These are phyloP conservation scores for Bombardia bombarda DNA, from an alignment of 495 filamentous ascomycete genomes.

Conservation along the genomic window DNA sequence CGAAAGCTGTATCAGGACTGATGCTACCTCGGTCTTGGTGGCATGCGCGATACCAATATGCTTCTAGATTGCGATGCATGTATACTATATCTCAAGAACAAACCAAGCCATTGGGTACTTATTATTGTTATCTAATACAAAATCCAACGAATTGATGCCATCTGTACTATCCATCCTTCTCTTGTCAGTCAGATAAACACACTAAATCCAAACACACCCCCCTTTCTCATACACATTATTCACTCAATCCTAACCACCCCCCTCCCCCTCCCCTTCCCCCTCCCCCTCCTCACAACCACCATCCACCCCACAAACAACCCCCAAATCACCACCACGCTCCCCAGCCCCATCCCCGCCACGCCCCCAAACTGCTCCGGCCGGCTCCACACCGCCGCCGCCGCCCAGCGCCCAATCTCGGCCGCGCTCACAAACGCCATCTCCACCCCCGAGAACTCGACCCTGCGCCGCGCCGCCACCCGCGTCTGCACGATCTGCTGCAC, in stretches of 20 bases:
- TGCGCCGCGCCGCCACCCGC: constrained; percentile 12
- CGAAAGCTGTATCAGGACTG: too few relatives aligned
- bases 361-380: constrained; percentile 23
- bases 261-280: background rate
- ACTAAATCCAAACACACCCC: too few relatives aligned
- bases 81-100: too few relatives aligned
- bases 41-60: too few relatives aligned
- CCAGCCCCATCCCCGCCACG: constrained; percentile 18
- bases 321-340: constrained; percentile 17
- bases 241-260: background rate
- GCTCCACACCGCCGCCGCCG: constrained; percentile 18
- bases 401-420: constrained; percentile 23
- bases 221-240: too few relatives aligned
- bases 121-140: too few relatives aligned
- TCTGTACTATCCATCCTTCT: too few relatives aligned
- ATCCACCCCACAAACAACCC: constrained; percentile 25
- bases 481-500: constrained; percentile 31
- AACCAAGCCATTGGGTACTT: too few relatives aligned
- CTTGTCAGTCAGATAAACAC: too few relatives aligned
- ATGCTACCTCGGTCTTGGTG: too few relatives aligned
- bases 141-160: too few relatives aligned
- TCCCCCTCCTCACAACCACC: constrained; percentile 4
- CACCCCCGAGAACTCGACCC: constrained; percentile 28
- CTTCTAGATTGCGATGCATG: too few relatives aligned
- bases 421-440: constrained; percentile 24